A percentile compares a stretch with the other conserved stretches of the same genome.
These are phyloP conservation scores for Amanita pseudoporphyria DNA, from an alignment of 768 basidiomycete species.

Conservation along the genomic window DNA sequence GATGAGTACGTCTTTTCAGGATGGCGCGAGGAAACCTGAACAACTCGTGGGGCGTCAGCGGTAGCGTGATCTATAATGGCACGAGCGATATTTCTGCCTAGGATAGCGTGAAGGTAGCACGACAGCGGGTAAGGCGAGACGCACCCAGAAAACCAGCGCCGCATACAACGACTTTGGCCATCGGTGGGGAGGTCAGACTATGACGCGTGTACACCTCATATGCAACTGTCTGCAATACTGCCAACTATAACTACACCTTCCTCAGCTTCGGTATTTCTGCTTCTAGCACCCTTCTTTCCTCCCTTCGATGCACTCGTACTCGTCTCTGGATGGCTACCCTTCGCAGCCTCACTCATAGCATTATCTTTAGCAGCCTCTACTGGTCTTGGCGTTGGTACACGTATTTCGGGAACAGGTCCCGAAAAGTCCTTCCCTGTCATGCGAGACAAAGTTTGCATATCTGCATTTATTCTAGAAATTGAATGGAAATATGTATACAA, in stretches of 20 bases:
- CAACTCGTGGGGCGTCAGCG: constrained; percentile 21
- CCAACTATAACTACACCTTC: constrained; percentile 30
- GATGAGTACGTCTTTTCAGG: constrained; percentile 32
- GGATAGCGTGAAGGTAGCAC: not conserved
- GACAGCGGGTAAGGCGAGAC: not conserved
- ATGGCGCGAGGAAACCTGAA: constrained; percentile 53
- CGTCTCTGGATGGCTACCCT: constrained; percentile 6
- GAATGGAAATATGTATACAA: not conserved
- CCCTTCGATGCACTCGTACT: constrained; percentile 11
- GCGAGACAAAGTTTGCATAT: constrained; percentile 62
- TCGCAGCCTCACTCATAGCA: constrained; percentile 10
- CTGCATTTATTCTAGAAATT: constrained; percentile 23
- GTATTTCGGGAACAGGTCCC: constrained; percentile 68
- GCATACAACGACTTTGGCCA: constrained; percentile 36
- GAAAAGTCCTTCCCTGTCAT: constrained; percentile 85
- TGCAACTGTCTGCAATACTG: constrained; percentile 4
- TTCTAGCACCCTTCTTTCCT: constrained; percentile 20
- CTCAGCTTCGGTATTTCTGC: constrained; percentile 13
- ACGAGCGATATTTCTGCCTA: constrained; percentile 54
- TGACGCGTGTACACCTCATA: not conserved
- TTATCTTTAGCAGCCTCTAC: constrained; percentile 13
- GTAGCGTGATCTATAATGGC: constrained; percentile 30
- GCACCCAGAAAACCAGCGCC: constrained; percentile 56
- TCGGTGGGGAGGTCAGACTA: not conserved
- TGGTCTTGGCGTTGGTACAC: constrained; percentile 26